These are phyloP conservation scores for Leucaena leucocephala DNA, from an alignment of 306 rosid species.

Conservation along the genomic window DNA sequence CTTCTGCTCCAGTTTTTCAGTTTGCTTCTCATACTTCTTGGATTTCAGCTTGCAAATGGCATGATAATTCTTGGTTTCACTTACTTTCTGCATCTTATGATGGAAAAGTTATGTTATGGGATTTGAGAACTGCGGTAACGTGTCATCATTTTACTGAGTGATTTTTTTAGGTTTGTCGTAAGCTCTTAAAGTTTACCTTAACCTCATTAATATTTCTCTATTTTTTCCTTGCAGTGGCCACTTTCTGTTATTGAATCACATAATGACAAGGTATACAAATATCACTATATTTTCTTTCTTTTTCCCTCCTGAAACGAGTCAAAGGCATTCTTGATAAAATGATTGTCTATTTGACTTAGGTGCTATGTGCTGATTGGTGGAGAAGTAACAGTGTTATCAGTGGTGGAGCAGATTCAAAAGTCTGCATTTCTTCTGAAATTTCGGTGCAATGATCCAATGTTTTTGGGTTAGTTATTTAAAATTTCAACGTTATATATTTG, in stretches of 20 bases:
- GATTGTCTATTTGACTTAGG: slow-evolving; percentile 49
- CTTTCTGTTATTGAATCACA: slow-evolving; percentile 73
- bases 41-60: slow-evolving; percentile 92
- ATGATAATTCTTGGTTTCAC: slow-evolving; percentile 68
- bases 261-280: slow-evolving; percentile 64
- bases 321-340: background rate
- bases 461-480: background rate
- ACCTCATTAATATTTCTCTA: slow-evolving; percentile 12
- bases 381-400: slow-evolving; percentile 70
- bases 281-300: slow-evolving; percentile 3
- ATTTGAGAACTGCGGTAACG: slow-evolving; percentile 88
- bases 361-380: slow-evolving; percentile 95
- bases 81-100: slow-evolving; percentile 87
- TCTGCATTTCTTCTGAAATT: slow-evolving; percentile 74
- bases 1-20: slow-evolving; percentile 83
- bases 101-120: slow-evolving; percentile 94
- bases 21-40: slow-evolving; percentile 84
- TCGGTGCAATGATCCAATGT: slow-evolving; percentile 48
- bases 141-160: slow-evolving; percentile 5
- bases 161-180: background rate
- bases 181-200: background rate
- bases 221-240: slow-evolving; percentile 79
- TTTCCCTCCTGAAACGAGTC: background rate
- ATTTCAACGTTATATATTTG: background rate
- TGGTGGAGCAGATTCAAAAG: slow-evolving; percentile 90